Evolutionary conservation across 2,329 filamentous ascomycete species (phyloP), one percentile per base, ranked within the genome.

Genomic region (Periconia macrospinosa): DNA sequence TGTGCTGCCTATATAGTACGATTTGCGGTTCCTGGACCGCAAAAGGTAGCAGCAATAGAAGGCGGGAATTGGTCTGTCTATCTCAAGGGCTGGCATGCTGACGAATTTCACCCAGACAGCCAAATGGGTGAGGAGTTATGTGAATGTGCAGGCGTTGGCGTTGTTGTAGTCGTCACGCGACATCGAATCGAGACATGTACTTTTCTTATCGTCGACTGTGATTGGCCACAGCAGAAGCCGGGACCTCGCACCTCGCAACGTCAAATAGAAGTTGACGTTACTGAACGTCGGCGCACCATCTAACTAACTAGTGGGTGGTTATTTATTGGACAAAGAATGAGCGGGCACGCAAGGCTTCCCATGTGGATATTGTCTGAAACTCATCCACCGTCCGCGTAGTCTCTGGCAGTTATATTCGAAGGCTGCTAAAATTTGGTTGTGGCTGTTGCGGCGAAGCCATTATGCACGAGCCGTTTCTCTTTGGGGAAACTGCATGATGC

Each of bases 1-100:
- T 1, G 94, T 97, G 42, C 91, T 96, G 49, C 94, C 94, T 50
- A 97, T 88, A 74, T 99, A 99, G 27, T 93, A 81, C 44, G 83
- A 85, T 27, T 83, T 81, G 44, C 85, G 83, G 10, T 92, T 82
- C 0, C 87, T 92, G 0, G 93, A 97, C 18, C 92, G 88, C 35
- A 97, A 83, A 15, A 97, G 83, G 72, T 99, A 97, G 70, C 94
- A 95, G 62, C 90, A 91, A 70, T 97, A 97, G 60, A 97, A 88
- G 1, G 92, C 87, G 10, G 93, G 93, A 19, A 97, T 91, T 17
- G 69, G 69, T 18, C 61, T 66, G 45, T 62, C 65, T 49, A 68
- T 64, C 30, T 61, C 43, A n/a, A 40, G 53, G 56, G 46, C 61
- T 33, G 30, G 53, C 30, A 30, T 62, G 55, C 40, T 50, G 42